Conservation (phyloP, 1,284 basidiomycete species). For the Tylopilus orsonianus region DNA sequence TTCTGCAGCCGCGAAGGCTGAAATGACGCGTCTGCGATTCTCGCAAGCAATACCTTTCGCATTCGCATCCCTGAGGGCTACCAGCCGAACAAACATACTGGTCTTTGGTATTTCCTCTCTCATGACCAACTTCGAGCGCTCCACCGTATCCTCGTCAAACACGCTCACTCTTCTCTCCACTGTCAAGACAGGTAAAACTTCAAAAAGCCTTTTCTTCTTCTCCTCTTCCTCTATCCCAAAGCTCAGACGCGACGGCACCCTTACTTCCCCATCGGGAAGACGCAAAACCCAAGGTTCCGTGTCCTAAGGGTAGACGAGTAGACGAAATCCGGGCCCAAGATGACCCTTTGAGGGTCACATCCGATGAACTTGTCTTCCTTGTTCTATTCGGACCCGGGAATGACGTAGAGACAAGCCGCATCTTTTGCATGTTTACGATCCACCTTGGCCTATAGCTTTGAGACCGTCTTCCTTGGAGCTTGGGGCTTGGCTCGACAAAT, state of each 20-base stretch:
- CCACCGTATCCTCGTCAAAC: slow-evolving; percentile 21
- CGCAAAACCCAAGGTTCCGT: slow-evolving; percentile 12
- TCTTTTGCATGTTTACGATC: slow-evolving; percentile 44
- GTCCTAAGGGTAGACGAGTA: slow-evolving; percentile 35
- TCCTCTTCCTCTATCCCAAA: slow-evolving; percentile 59
- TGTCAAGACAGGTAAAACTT: slow-evolving; percentile 53
- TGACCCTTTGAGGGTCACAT: slow-evolving; percentile 60
- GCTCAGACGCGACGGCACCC: slow-evolving; percentile 50
- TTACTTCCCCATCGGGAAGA: slow-evolving; percentile 35
- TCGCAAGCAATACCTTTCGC: slow-evolving; percentile 83
- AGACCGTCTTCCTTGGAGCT: slow-evolving; percentile 46
- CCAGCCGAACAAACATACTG: slow-evolving; percentile 64
- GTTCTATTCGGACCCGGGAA: slow-evolving; percentile 67
- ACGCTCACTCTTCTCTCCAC: slow-evolving; percentile 29
- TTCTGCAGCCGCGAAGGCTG: slow-evolving; percentile 71
- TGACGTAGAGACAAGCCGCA: slow-evolving; percentile 59
- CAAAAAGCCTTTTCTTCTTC: slow-evolving; percentile 59
- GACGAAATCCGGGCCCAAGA: slow-evolving; percentile 59
- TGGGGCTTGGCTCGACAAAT: slow-evolving; percentile 38
- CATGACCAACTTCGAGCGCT: slow-evolving; percentile 24
- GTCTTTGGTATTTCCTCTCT: slow-evolving; percentile 57
- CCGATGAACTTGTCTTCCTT: slow-evolving; percentile 64
- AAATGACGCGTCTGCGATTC: slow-evolving; percentile 80
- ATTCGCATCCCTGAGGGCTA: slow-evolving; percentile 87
- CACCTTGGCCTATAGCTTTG: slow-evolving; percentile 49